Base-by-base conservation (phyloP, 2,329 filamentous ascomycete genomes). In the Sarocladium oryzae region DNA sequence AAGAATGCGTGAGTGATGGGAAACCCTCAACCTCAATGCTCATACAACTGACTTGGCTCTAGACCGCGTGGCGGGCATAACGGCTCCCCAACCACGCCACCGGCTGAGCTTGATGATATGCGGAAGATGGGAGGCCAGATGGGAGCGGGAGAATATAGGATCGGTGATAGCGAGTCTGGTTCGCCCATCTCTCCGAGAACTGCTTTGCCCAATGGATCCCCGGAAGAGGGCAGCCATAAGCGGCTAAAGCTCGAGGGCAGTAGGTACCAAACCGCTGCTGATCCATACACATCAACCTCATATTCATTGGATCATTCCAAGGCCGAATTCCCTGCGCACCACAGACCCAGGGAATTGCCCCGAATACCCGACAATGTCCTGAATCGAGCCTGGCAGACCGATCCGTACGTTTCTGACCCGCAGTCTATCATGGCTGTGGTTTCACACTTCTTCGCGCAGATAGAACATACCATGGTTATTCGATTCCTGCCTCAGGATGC, bases 1-100 rank as follows among this genome's bases (percentile, higher is more conserved):
- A 88, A 89, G 69, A 88, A 87, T 69, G 88, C 88, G 87, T 92
- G 72, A 81, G 85, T 84, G 8, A 46, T 24, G 21, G 21, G 6
- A 11, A 30, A 36, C 18, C 49, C 26, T 84, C 7, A 21, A 21
- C n/a, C n/a, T 16, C 23, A 13, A 23, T n/a, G 28, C 21, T 24
- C 8, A 30, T 30, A 4, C 33, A 61, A 46, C 52, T 57, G 13
- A 57, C 40, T 8, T 3, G 28, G 37, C 45, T 53, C 11, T 55
- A 82, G 78, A 52, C 79, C 79, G 16, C 72, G 79, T 57, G 79
- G 79, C 38, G 78, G 78, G 9, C 77, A 81, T 57, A 81, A 78
- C 55, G 74, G 73, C 2, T 80, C 78, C 3, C 78, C 79, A 1
- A 73, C 75, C 2, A 71, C 77, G 18, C 73, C 77, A 3, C 69